Percentiles rank a stretch among this genome's conserved stretches.
These are phyloP conservation scores for Byssoonygena ceratinophila DNA, from an alignment of 2,329 filamentous ascomycete species.

Conservation along the genomic window DNA sequence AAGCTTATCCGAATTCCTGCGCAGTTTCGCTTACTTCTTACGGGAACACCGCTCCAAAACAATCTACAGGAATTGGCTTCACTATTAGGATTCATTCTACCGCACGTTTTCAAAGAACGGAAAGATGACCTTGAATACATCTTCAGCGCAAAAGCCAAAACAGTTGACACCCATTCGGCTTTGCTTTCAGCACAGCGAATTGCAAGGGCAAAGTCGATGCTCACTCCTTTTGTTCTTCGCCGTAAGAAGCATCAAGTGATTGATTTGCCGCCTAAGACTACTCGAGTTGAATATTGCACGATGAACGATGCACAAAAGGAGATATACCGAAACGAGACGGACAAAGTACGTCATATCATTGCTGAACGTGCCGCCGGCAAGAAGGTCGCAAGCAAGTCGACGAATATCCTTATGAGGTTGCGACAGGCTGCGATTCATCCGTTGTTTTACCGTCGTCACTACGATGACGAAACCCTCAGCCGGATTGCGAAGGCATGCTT, in stretches of 20 bases:
- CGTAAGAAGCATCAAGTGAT: conserved; percentile 89
- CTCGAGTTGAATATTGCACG: conserved; percentile 68
- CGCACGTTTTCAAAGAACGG: conserved; percentile 64
- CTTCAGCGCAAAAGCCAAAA: conserved; percentile 84
- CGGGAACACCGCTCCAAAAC: conserved; percentile 89
- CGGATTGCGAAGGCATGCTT: conserved; percentile 71
- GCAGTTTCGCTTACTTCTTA: conserved; percentile 75
- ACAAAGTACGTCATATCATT: conserved; percentile 49
- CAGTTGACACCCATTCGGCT: conserved; percentile 62
- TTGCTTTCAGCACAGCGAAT: conserved; percentile 82
- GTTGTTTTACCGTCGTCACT: conserved; percentile 72
- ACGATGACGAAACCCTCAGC: conserved; percentile 60
- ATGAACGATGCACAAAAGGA: conserved; percentile 61
- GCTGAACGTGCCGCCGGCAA: conserved; percentile 49
- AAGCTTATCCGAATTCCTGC: conserved; percentile 67
- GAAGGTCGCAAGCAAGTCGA: conserved; percentile 44
- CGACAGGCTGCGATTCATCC: conserved; percentile 89
- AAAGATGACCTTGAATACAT: conserved; percentile 72
- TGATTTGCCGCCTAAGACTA: conserved; percentile 70
- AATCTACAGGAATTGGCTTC: conserved; percentile 87
- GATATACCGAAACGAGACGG: conserved; percentile 63
- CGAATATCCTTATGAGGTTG: conserved; percentile 75
- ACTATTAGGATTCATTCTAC: conserved; percentile 88
- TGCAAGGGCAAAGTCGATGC: conserved; percentile 73
- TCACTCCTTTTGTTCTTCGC: conserved; percentile 89